Evolutionary conservation across 2,329 filamentous ascomycete species (phyloP).

Genomic region (Cytospora leucostoma): DNA sequence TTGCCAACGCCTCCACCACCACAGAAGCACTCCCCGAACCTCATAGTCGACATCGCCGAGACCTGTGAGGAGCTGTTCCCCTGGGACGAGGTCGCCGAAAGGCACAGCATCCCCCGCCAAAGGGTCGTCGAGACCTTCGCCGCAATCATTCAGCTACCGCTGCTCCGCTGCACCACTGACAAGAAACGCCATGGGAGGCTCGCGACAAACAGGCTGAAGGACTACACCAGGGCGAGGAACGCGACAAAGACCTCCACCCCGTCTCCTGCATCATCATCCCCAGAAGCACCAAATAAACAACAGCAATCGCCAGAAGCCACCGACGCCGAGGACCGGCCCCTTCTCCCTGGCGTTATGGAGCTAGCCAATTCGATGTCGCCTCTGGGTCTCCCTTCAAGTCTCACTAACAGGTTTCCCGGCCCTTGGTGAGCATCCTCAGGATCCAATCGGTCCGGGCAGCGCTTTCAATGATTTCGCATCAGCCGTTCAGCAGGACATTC

Average conservation of each 20-base stretch:
- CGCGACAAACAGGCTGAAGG: slow-evolving; percentile 44
- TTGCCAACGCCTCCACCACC: slow-evolving; percentile 20
- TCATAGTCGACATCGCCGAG: slow-evolving; percentile 52
- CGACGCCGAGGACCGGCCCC: background rate
- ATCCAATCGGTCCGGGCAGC: background rate
- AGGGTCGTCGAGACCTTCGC: slow-evolving; percentile 51
- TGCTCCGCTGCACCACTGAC: slow-evolving; percentile 48
- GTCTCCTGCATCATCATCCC: background rate
- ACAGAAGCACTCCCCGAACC: slow-evolving; percentile 40
- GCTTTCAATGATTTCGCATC: background rate
- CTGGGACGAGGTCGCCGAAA: slow-evolving; percentile 47
- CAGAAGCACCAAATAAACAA: slow-evolving; percentile 3
- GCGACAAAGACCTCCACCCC: slow-evolving; percentile 2
- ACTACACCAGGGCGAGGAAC: slow-evolving; percentile 46
- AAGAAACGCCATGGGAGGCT: slow-evolving; percentile 45
- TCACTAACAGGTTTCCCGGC: slow-evolving; percentile 15
- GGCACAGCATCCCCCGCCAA: slow-evolving; percentile 45
- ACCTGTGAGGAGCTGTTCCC: slow-evolving; percentile 50
- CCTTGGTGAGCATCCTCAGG: slow-evolving; percentile 6
- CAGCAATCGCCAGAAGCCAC: background rate
- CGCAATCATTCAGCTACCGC: slow-evolving; percentile 50
- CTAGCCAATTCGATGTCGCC: slow-evolving; percentile 26
- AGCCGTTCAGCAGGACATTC: slow-evolving; percentile 20
- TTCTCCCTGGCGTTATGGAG: slow-evolving; percentile 25
- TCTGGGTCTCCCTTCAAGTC: slow-evolving; percentile 20